A percentile compares a stretch with the other conserved stretches of the same genome.
Conservation (phyloP, 306 rosid genomes). For the Hippophae tibetana region DNA sequence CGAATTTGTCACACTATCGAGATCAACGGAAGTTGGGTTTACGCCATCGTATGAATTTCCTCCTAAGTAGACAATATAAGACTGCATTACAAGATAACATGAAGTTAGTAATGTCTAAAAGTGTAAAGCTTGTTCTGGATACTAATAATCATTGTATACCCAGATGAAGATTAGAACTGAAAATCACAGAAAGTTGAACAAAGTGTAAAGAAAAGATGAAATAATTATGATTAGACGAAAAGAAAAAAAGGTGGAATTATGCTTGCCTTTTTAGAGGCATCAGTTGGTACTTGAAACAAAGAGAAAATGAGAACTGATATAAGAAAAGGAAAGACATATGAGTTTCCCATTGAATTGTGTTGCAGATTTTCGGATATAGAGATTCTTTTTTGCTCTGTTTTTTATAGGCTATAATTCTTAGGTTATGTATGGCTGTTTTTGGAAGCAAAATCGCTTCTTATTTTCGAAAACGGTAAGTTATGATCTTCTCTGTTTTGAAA, state of each 20-base stretch:
- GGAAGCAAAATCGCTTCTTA: not conserved
- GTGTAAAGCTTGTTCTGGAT: no score
- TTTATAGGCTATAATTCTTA: not conserved
- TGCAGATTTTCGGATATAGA: no score
- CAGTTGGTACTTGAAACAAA: slow-evolving; percentile 19
- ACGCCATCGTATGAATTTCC: slow-evolving; percentile 26
- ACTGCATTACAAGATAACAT: slow-evolving; percentile 20
- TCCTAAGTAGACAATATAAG: slow-evolving; percentile 74
- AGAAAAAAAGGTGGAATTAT: not conserved
- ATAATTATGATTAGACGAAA: no score
- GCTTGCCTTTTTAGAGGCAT: slow-evolving; percentile 37
- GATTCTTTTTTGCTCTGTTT: slow-evolving; percentile 13
- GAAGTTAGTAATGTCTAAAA: no score
- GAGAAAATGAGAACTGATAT: slow-evolving; percentile 22
- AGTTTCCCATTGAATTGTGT: slow-evolving; percentile 17
- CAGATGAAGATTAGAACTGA: not conserved
- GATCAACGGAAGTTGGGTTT: slow-evolving; percentile 17
- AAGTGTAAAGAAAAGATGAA: not conserved
- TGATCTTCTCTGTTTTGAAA: not conserved
- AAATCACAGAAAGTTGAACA: not conserved
- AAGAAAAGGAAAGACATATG: slow-evolving; percentile 11
- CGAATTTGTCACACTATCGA: slow-evolving; percentile 22
- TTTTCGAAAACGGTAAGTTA: not conserved
- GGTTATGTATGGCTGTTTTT: slow-evolving; percentile 1
- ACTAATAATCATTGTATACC: no score